Evolutionary conservation across 2,329 filamentous ascomycete species (phyloP), one percentile per base, ranked within the genome.

Genomic region (Gremmenia infestans): DNA sequence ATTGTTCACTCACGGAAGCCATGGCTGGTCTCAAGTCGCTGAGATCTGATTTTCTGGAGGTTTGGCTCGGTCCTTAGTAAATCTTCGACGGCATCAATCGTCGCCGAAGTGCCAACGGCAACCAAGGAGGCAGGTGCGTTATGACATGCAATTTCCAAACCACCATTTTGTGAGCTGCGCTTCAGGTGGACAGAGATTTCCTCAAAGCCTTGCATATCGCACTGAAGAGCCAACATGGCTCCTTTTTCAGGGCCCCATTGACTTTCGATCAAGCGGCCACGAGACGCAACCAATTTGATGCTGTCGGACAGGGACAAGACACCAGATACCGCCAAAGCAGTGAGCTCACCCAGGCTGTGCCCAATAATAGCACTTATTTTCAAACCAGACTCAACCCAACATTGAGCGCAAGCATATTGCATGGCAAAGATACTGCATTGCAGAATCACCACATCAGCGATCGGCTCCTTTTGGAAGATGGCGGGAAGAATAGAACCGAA

Each of bases 21-120:
- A 32, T 32, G 28, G 3, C 28, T 32, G 28, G 28, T 32, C 28
- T 32, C 28, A 12, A 32, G 9, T 32, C 28, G 28, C 28, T 32
- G 28, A 9, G 28, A 12, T 32, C 28, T 32, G 8, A 32, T 32
- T 32, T 32, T 32, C 28, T 32, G 28, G 9, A 32, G 28, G 28
- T 12, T 32, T 12, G 39, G 25, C 63, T 54, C 2, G 61, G 23
- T 11, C 36, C 50, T 19, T 32, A 48, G 40, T 53, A 66, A 6
- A 52, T 23, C 50, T 65, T 59, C 28, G 36, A 56, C 1, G 22
- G 14, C 39, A n/a, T 42, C 6, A 19, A 42, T 42, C 6, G 39
- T 19, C 17, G 15, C 17, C 39, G 17, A 42, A 7, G 39, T n/a
- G 15, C 39, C 39, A n/a, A 42, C 39, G 17, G 9, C 15, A n/a